phyloP scores from a whole-genome alignment of 2,329 filamentous ascomycete genomes.

The Lasiodiplodia citricola region DNA sequence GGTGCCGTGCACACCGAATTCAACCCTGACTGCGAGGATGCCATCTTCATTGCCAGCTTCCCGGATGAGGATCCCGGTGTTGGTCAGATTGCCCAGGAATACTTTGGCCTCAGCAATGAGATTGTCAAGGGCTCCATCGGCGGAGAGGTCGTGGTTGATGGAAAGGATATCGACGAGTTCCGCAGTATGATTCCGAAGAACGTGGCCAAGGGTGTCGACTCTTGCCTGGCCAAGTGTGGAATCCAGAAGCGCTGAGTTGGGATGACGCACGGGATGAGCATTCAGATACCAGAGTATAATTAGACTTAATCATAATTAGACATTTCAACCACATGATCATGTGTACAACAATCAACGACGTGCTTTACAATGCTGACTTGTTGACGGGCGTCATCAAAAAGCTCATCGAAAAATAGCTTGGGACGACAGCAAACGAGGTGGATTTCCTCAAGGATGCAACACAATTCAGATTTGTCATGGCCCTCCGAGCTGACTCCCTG shows the following conservation, averaged over 20 bases:
- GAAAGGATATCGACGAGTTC: conserved; percentile 53
- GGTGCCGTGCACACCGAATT: conserved; percentile 62
- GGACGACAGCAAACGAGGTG: too few species aligned
- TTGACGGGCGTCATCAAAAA: too few species aligned
- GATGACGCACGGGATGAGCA: too few species aligned
- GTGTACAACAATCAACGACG: too few species aligned
- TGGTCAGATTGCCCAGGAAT: conserved; percentile 57
- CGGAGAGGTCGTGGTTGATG: conserved; percentile 50
- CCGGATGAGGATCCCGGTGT: conserved; percentile 58
- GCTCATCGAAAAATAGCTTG: too few species aligned
- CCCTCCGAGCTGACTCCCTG: too few species aligned
- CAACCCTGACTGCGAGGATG: conserved; percentile 33
- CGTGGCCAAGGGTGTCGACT: conserved; percentile 26
- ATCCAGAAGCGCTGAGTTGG: conserved; percentile 23
- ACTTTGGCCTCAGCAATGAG: conserved; percentile 55
- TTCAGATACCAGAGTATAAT: too few species aligned
- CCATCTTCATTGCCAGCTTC: conserved; percentile 58
- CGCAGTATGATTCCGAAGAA: conserved; percentile 31
- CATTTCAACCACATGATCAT: too few species aligned
- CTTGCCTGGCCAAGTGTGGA: conserved; percentile 26
- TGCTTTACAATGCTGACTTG: too few species aligned
- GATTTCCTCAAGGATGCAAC: too few species aligned
- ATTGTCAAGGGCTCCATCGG: conserved; percentile 56
- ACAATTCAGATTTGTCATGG: too few species aligned
- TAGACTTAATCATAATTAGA: too few species aligned